These are phyloP conservation scores for Chloropicon primus DNA, from an alignment of 139 green algal species.

Conservation along the genomic window DNA sequence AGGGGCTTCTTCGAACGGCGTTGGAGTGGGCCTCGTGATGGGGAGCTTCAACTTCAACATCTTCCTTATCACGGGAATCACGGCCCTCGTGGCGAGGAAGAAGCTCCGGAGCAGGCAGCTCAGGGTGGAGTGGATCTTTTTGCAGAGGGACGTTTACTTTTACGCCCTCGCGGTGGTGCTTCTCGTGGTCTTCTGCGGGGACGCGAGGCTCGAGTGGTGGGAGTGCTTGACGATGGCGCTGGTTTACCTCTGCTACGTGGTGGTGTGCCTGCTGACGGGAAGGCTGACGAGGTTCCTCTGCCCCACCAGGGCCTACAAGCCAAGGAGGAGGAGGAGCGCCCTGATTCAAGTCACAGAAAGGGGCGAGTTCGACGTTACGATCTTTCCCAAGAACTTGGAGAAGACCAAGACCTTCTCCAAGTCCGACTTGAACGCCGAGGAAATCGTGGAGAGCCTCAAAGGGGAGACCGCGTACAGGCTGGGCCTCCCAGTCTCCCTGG, in stretches of 20 bases:
- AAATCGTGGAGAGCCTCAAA: not conserved
- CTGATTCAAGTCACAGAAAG: not conserved
- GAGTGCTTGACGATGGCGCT: constrained; percentile 4
- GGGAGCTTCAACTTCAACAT: constrained; percentile 8
- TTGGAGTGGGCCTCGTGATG: constrained; percentile 4
- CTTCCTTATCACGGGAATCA: not conserved
- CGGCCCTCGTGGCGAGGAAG: not conserved
- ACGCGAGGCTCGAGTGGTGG: not conserved
- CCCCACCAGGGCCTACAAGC: not conserved
- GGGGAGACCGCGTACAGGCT: not conserved
- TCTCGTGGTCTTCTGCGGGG: not conserved
- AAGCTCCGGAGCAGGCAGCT: not conserved
- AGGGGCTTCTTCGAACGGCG: not conserved
- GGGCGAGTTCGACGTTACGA: not conserved
- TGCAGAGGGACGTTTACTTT: not conserved
- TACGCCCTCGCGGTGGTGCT: not conserved
- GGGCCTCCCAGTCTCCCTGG: not conserved
- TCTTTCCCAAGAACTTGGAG: not conserved
- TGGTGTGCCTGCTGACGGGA: not conserved
- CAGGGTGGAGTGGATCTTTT: not conserved
- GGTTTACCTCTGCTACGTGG: not conserved
- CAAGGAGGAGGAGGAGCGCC: not conserved
- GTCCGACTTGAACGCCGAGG: not conserved
- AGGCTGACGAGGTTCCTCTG: not conserved
- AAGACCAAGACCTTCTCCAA: not conserved